Percentiles rank a stretch among this genome's conserved stretches.
Evolutionary conservation across 352 stramenopile species (phyloP).

Genomic region (Pythium chondricola): DNA sequence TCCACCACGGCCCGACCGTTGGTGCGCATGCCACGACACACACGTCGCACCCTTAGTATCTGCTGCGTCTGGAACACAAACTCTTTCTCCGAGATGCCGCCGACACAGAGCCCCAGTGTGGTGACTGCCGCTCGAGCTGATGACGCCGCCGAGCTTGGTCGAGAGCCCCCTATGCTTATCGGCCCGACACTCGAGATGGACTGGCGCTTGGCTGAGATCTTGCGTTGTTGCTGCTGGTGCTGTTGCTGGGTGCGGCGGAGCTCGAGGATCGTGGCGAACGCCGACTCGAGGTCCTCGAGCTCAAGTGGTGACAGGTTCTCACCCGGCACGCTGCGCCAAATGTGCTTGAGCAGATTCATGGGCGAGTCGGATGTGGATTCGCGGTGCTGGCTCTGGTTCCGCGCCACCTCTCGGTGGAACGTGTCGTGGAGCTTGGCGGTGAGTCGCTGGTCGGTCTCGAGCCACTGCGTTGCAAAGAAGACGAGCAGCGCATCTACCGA

Average conservation of each 20-base stretch:
- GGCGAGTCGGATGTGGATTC: conserved; percentile 12
- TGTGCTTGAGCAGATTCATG: conserved; percentile 28
- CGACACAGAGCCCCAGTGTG: conserved; percentile 16
- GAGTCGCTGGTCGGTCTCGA: conserved; percentile 37
- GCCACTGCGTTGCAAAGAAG: conserved; percentile 37
- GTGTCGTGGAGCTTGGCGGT: conserved; percentile 36
- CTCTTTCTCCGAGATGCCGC: conserved; percentile 53
- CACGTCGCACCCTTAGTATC: conserved; percentile 34
- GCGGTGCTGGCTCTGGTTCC: background rate
- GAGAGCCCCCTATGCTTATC: background rate
- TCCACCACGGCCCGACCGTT: conserved; percentile 28
- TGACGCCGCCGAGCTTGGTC: conserved; percentile 1
- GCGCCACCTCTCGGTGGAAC: conserved; percentile 28
- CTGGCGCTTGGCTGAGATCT: conserved; percentile 8
- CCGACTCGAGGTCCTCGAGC: conserved; percentile 31
- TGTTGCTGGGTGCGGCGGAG: conserved; percentile 11
- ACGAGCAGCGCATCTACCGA: conserved; percentile 44
- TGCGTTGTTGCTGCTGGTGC: conserved; percentile 3
- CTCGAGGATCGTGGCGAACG: conserved; percentile 30
- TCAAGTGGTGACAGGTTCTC: conserved; percentile 37
- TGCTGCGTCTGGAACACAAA: conserved; percentile 54
- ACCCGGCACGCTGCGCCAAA: conserved; percentile 28
- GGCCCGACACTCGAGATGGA: background rate
- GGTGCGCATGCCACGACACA: conserved; percentile 40
- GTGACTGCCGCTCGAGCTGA: background rate